Evolutionary conservation across 192 early-diverging fungal species (phyloP), one percentile per base, ranked within the genome.

Genomic region (Gryganskiella cystojenkinii): DNA sequence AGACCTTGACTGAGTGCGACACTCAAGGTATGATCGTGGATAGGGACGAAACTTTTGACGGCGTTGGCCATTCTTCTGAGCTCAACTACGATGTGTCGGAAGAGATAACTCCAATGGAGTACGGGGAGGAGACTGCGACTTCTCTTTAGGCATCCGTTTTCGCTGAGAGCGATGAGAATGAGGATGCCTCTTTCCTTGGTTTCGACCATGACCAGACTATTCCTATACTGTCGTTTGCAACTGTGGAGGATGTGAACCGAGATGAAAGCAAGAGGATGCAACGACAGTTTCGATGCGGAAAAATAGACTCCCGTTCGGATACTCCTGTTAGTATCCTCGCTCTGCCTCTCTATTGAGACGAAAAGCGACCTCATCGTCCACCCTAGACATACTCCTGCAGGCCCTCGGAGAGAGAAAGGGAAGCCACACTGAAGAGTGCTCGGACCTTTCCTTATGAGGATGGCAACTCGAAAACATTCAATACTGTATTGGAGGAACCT

Each of bases 151-250:
- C 52, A 54, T 30, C 33, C 33, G 52, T 11, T 30, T 30, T 54
- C 28, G 52, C 52, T 54, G 52, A 54, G 28, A 54, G 52, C 52
- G 52, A 54, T 30, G 52, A 54, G 52, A 10, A 54, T 30, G 52
- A 31, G n/a, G n/a, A n/a, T n/a, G n/a, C n/a, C 52, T 54, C 28
- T 54, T 54, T 54, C 27, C 33, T 30, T 54, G 52, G 33, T 54
- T 24, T 54, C 27, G 28, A 30, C 52, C 52, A 54, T 30, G 52
- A 54, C 28, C 27, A 54, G 27, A 30, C 13, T 5, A 30, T 54
- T 54, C 52, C 52, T 54, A 54, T 30, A 30, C 52, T 10, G 13
- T 54, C 52, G 28, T 30, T 54, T 54, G 52, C 27, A 30, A 30
- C 27, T 30, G 52, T 30, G 52, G 52, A 54, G 52, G 52, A 54